Conservation (phyloP, 257 asterid genomes). For the Capsicum chinense region DNA sequence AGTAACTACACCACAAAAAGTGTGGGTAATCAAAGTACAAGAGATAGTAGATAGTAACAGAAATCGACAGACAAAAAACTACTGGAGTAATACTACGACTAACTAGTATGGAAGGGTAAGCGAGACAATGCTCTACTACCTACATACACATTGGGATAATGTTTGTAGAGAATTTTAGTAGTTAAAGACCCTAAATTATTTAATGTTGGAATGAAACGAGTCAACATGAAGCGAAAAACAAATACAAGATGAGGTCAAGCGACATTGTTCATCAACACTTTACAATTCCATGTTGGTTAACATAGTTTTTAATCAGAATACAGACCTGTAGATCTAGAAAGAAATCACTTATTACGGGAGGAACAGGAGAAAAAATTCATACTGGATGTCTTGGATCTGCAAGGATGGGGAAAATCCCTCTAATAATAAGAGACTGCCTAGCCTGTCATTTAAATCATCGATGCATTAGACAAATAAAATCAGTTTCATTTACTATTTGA, state of each 20-base stretch:
- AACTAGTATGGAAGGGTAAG: too few species aligned
- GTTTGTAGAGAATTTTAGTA: neutral
- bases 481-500: neutral
- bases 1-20: too few species aligned
- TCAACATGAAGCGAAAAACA: neutral
- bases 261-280: too few species aligned
- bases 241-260: too few species aligned
- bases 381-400: conserved; percentile 99
- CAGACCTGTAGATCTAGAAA: neutral
- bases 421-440: conserved; percentile 87
- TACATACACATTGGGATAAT: too few species aligned
- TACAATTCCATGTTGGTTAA: neutral
- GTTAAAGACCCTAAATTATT: neutral
- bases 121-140: too few species aligned
- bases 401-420: conserved; percentile 95
- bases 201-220: neutral
- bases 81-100: too few species aligned
- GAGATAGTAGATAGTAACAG: too few species aligned
- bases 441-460: conserved; percentile 58
- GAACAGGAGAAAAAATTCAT: conserved; percentile 31
- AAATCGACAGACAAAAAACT: too few species aligned
- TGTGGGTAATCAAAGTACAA: too few species aligned
- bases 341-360: conserved; percentile 14
- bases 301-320: neutral
- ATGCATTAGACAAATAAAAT: conserved; percentile 20